Evolutionary conservation across 129 eudicot genomes (phyloP), one percentile per base, ranked within the genome.

Genomic region (Logfia minima): DNA sequence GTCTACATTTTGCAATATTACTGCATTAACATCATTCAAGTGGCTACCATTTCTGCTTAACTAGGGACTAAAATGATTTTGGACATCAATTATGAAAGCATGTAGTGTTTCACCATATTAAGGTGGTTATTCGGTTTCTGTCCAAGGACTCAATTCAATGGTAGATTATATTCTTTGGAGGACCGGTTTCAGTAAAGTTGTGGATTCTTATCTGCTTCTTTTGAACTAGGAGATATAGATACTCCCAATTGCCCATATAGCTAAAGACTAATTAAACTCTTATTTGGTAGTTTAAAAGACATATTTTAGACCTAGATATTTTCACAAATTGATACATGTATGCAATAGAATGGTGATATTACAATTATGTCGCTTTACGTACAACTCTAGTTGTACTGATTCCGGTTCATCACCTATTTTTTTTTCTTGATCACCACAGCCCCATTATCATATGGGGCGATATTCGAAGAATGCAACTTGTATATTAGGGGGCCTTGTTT

Each of bases 361-460:
- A 45, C 0, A 13, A 10, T 45, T 13, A 45, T 13, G 53, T 3
- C 18, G 5, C 5, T 45, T 45, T 11, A 45, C 53, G 18, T 13
- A 45, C 18, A 45, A 43, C 17, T 45, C 53, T 45, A 13, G 53
- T 43, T 45, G 53, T 45, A 45, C 18, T 31, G 31, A 59, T 74
- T 80, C 81, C 84, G 62, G 75, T 61, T n/a, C 76, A 58, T 80
- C 34, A 18, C 72, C 82, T 83, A 85, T 70, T 43, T 79, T 72
- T 78, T 79, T 63, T 82, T 80, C 84, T 65, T 21, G 71, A 80
- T 75, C 76, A 80, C 71, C 72, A 26, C 78, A 85, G 72, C 77
- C 80, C 81, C 87, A 73, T 66, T 75, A 52, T 61, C 71, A 53
- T 84, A 68, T 78, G 76, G 88, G 88, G 24, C 41, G 61, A 77